Percentiles rank a stretch among this genome's conserved stretches.
These are phyloP conservation scores for Sarcocystis neurona DNA, from an alignment of 169 alveolate genomes.

Conservation along the genomic window DNA sequence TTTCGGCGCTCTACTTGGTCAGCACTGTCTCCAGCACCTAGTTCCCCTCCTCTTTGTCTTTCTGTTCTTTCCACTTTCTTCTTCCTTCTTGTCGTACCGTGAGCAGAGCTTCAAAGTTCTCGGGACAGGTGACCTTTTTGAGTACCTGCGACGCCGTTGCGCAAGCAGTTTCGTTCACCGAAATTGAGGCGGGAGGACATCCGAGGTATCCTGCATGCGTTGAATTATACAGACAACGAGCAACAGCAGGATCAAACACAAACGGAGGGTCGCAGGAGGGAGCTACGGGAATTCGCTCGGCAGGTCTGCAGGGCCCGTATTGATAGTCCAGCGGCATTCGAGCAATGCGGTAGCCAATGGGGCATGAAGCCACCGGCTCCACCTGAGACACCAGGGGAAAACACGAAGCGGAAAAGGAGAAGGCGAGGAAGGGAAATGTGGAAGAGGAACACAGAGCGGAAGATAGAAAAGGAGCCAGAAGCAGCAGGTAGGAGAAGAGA, in stretches of 20 bases:
- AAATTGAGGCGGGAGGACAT: slow-evolving; percentile 15
- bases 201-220: slow-evolving; percentile 25
- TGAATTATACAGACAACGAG: slow-evolving; percentile 6
- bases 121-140: not conserved
- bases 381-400: slow-evolving; percentile 5
- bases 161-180: not conserved
- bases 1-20: no score
- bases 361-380: slow-evolving; percentile 26
- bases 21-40: no score
- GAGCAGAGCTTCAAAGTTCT: no score
- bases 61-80: no score
- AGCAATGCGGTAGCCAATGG: slow-evolving; percentile 31
- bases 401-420: not conserved
- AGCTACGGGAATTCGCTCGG: slow-evolving; percentile 1
- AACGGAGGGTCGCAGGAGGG: slow-evolving; percentile 23
- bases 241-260: slow-evolving; percentile 22
- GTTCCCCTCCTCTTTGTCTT: no score
- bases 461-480: no score
- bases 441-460: not conserved
- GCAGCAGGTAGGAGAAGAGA: no score
- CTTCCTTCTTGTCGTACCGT: no score
- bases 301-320: slow-evolving; percentile 24
- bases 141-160: not conserved
- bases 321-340: slow-evolving; percentile 8
- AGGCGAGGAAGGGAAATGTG: not conserved